A percentile compares a stretch with the other conserved stretches of the same genome.
Conservation (phyloP, 1,139 yeast species). For the Nadsonia commutata region DNA sequence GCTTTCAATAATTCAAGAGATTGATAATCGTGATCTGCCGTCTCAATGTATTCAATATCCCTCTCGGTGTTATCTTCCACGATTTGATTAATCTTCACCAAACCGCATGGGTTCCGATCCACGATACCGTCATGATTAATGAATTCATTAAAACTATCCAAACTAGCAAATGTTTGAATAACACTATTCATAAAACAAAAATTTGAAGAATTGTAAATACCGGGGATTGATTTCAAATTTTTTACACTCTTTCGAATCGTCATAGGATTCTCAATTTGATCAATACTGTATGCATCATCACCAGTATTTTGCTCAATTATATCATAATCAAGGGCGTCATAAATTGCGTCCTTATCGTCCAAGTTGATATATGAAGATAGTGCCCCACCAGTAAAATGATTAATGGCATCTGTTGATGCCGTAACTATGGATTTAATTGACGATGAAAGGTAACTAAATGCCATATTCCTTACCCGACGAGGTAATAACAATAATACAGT, state of each 20-base stretch:
- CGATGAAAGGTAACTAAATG: neutral
- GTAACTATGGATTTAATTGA: neutral
- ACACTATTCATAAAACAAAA: conserved; percentile 92
- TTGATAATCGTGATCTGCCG: neutral
- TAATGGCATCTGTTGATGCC: neutral
- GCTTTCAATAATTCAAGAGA: neutral
- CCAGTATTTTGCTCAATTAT: neutral
- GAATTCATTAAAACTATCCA: conserved; percentile 44
- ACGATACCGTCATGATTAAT: conserved; percentile 28
- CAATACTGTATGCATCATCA: neutral
- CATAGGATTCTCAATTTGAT: neutral
- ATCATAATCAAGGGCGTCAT: neutral
- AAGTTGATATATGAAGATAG: neutral
- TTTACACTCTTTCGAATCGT: neutral
- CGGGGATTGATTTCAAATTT: conserved; percentile 19
- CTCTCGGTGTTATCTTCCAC: neutral
- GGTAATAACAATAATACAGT: neutral
- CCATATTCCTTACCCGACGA: neutral
- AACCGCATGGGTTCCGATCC: conserved; percentile 2
- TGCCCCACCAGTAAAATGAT: neutral
- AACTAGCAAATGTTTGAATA: conserved; percentile 68
- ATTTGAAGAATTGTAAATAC: conserved; percentile 77
- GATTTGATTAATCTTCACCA: neutral
- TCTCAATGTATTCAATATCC: neutral
- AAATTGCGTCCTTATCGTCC: neutral